Evolutionary conservation across 257 asterid species (phyloP).

Genomic region (Solanum rostratum): DNA sequence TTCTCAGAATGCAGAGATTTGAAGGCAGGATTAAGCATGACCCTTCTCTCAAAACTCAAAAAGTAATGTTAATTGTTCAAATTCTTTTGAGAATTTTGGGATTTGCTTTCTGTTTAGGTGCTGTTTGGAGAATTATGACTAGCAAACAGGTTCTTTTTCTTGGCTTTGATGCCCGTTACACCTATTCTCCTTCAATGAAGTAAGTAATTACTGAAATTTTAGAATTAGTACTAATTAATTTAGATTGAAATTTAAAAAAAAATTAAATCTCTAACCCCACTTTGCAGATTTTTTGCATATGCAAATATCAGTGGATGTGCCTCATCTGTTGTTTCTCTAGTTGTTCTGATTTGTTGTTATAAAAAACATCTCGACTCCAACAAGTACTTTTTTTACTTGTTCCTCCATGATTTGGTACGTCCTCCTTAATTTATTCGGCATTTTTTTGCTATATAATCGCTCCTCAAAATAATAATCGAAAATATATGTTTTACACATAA

Average conservation of each 20-base stretch:
- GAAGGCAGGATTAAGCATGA: neutral
- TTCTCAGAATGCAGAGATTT: neutral
- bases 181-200: constrained; percentile 53
- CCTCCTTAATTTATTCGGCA: neutral
- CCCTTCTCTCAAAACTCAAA: constrained; percentile 13
- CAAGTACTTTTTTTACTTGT: constrained; percentile 37
- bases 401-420: constrained; percentile 60
- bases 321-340: constrained; percentile 24
- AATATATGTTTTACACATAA: too few species aligned
- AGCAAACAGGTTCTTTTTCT: constrained; percentile 33
- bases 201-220: constrained; percentile 1
- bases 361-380: constrained; percentile 11
- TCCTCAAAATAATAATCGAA: too few species aligned
- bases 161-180: constrained; percentile 36
- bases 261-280: neutral
- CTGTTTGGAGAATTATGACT: constrained; percentile 37
- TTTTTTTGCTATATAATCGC: too few species aligned
- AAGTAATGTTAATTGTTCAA: constrained; percentile 16
- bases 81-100: constrained; percentile 28
- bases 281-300: constrained; percentile 45
- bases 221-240: neutral
- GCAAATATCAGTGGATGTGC: constrained; percentile 39
- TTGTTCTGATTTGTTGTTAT: constrained; percentile 10
- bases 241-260: neutral
- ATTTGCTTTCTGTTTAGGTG: constrained; percentile 27